phyloP scores from a whole-genome alignment of 345 rosid species.

The Durio zibethinus region DNA sequence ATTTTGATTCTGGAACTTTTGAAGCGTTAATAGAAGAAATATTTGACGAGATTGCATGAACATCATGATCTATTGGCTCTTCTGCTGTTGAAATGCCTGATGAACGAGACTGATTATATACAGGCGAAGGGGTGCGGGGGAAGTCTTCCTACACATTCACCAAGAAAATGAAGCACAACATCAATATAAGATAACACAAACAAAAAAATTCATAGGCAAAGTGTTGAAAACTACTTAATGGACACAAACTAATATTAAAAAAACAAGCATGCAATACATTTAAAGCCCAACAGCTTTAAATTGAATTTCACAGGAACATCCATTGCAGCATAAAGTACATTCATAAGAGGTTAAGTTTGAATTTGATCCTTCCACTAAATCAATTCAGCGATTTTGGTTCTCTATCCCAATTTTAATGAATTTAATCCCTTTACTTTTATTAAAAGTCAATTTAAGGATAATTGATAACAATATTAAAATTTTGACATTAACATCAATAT shows the following conservation, averaged over 20 bases:
- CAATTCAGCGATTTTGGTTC: not conserved
- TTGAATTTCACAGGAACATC: not conserved
- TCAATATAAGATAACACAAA: constrained; percentile 1
- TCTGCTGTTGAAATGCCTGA: constrained; percentile 54
- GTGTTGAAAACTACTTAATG: not conserved
- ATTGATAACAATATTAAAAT: not conserved
- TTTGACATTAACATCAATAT: not conserved
- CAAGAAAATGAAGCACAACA: constrained; percentile 20
- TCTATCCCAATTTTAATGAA: constrained; percentile 7
- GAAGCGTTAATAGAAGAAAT: constrained; percentile 47
- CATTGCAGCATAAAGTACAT: not conserved
- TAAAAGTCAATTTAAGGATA: not conserved
- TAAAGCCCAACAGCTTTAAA: not conserved
- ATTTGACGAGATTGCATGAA: constrained; percentile 42
- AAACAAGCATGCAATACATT: not conserved
- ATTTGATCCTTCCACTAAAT: not conserved
- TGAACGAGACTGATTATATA: constrained; percentile 70
- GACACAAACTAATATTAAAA: not conserved
- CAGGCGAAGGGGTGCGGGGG: constrained; percentile 72
- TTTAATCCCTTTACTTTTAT: not conserved
- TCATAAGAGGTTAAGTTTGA: not conserved
- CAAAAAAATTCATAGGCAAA: not conserved
- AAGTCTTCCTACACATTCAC: constrained; percentile 53
- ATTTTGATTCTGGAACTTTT: constrained; percentile 41
- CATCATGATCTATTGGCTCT: constrained; percentile 48